Evolutionary conservation across 129 eudicot genomes (phyloP).

Genomic region (Erigeron canadensis): DNA sequence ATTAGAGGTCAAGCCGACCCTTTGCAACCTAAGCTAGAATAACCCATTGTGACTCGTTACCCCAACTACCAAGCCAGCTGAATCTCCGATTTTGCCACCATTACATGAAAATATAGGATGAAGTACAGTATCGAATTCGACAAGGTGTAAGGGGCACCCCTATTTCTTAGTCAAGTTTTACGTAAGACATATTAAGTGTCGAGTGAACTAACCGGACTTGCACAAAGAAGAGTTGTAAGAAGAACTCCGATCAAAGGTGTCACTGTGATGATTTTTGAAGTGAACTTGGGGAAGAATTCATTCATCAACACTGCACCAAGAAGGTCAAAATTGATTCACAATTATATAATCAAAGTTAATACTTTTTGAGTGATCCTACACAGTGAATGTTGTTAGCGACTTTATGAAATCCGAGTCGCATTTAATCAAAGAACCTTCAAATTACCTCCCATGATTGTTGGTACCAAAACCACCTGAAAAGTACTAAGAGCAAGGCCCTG

Average conservation of each 20-base stretch:
- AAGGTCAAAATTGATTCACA: neutral
- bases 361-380: neutral
- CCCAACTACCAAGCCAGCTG: neutral
- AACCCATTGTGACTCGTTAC: neutral
- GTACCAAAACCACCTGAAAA: conserved; percentile 91
- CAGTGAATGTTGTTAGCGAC: neutral
- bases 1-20: neutral
- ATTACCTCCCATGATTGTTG: conserved; percentile 92
- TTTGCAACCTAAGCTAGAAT: neutral
- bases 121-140: neutral
- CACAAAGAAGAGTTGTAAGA: conserved; percentile 95
- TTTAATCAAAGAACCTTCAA: conserved; percentile 13
- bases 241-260: conserved; percentile 96
- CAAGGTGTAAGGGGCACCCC: neutral
- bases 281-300: conserved; percentile 90
- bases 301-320: conserved; percentile 70
- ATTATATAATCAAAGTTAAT: neutral
- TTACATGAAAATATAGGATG: neutral
- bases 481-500: conserved; percentile 99
- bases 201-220: conserved; percentile 88
- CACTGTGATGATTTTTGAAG: conserved; percentile 80
- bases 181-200: neutral
- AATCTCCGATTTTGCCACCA: neutral
- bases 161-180: neutral
- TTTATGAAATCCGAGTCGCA: neutral